These are phyloP conservation scores for Seminavis robusta DNA, from an alignment of 108 stramenopile species.

Conservation along the genomic window DNA sequence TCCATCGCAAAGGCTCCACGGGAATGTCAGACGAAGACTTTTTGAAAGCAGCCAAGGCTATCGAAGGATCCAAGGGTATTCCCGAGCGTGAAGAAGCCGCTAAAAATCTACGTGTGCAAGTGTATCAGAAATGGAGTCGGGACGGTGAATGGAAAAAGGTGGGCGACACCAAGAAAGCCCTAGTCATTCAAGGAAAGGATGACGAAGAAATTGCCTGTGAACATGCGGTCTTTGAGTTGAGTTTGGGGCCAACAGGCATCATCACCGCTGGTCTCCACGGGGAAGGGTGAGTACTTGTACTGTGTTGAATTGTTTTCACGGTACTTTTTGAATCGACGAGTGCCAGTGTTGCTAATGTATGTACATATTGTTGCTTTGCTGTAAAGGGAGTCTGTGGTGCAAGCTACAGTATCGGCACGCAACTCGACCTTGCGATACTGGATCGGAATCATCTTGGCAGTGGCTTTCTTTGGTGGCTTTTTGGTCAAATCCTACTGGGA, in stretches of 20 bases:
- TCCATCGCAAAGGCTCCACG: constrained; percentile 27
- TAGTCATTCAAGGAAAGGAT: constrained; percentile 49
- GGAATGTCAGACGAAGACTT: constrained; percentile 35
- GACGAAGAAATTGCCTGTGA: constrained; percentile 71
- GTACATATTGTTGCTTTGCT: neutral
- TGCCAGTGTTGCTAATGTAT: neutral
- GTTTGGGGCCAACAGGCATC: constrained; percentile 60
- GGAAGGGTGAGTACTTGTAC: constrained; percentile 48
- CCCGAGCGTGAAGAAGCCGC: constrained; percentile 82
- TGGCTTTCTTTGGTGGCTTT: constrained; percentile 80
- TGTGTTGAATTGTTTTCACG: neutral
- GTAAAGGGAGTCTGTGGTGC: constrained; percentile 72
- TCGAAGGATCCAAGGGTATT: constrained; percentile 60
- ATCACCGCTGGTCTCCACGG: constrained; percentile 47
- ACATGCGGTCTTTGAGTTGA: constrained; percentile 59
- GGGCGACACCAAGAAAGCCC: constrained; percentile 61
- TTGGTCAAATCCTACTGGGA: constrained; percentile 78
- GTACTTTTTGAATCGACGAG: neutral
- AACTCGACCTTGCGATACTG: constrained; percentile 59
- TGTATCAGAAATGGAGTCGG: constrained; percentile 69
- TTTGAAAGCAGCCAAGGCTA: constrained; percentile 48
- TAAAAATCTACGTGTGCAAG: constrained; percentile 56
- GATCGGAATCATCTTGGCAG: constrained; percentile 48
- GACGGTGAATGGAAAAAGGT: constrained; percentile 66
- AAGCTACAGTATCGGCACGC: constrained; percentile 71